Conservation (phyloP, 352 stramenopile genomes). For the Globisporangium barbulae region DNA sequence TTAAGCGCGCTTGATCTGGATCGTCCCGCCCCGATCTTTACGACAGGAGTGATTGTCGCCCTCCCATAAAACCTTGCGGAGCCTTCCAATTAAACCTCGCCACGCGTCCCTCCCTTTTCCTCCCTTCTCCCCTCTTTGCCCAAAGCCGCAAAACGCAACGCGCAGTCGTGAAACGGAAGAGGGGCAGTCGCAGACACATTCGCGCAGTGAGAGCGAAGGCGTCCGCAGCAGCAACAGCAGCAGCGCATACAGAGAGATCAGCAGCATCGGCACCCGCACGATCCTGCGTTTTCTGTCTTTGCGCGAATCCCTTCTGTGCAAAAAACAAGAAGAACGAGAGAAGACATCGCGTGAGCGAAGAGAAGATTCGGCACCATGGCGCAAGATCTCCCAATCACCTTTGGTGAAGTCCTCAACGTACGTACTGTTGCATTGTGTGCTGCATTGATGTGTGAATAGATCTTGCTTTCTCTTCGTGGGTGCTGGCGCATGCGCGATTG, state of each 20-base stretch:
- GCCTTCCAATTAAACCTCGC: constrained; percentile 15
- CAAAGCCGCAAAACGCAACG: constrained; percentile 13
- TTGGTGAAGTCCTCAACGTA: constrained; percentile 90
- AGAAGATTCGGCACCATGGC: constrained; percentile 44
- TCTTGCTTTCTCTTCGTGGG: not conserved
- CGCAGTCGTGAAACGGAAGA: constrained; percentile 79
- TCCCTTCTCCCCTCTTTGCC: not conserved
- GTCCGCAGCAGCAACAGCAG: constrained; percentile 3
- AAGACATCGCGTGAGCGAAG: constrained; percentile 12
- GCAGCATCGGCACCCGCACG: constrained; percentile 2
- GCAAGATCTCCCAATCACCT: constrained; percentile 88
- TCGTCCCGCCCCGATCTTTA: constrained; percentile 19
- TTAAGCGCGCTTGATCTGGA: constrained; percentile 22
- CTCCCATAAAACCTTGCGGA: not conserved
- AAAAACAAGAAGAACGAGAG: constrained; percentile 3
- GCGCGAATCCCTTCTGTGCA: constrained; percentile 2
- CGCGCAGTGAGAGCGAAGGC: not conserved
- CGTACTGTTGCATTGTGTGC: constrained; percentile 20
- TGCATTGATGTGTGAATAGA: not conserved
- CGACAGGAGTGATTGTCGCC: constrained; percentile 13
- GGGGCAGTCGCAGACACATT: constrained; percentile 29
- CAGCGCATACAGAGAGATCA: constrained; percentile 6
- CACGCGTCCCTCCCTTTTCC: constrained; percentile 9
- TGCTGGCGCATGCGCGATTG: not conserved
- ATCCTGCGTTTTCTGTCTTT: not conserved